These are phyloP conservation scores for Blechomonas ayalai DNA, from an alignment of 208 protist genomes.

Conservation along the genomic window DNA sequence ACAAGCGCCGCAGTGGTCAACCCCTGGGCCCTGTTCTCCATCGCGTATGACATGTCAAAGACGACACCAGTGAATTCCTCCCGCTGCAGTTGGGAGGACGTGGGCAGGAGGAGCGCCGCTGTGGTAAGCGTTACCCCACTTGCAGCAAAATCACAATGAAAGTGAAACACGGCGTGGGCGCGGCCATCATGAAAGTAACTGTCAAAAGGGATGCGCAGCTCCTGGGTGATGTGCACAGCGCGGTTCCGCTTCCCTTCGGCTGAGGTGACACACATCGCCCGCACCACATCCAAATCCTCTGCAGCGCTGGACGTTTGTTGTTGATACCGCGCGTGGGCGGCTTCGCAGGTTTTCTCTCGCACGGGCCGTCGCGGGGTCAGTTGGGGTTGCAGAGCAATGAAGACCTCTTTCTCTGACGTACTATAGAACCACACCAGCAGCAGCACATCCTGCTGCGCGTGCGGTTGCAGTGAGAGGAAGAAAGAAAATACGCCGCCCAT, in stretches of 20 bases:
- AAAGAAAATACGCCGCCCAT: slow-evolving; percentile 31
- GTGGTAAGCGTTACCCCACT: slow-evolving; percentile 19
- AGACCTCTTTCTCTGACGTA: slow-evolving; percentile 11
- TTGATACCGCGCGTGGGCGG: slow-evolving; percentile 11
- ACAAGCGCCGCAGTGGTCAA: slow-evolving; percentile 1
- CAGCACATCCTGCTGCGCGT: slow-evolving; percentile 21
- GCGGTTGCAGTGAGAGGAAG: slow-evolving; percentile 9
- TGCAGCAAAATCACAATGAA: slow-evolving; percentile 17
- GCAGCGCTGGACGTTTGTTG: background rate
- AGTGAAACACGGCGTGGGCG: slow-evolving; percentile 19
- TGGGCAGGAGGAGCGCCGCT: slow-evolving; percentile 19
- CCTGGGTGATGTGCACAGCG: background rate
- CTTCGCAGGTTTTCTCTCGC: slow-evolving; percentile 11
- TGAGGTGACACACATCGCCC: background rate
- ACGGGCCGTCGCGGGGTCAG: slow-evolving; percentile 14
- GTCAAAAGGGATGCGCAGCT: slow-evolving; percentile 6
- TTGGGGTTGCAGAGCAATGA: slow-evolving; percentile 26
- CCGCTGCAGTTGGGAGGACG: slow-evolving; percentile 33
- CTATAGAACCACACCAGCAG: slow-evolving; percentile 31
- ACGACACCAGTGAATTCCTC: slow-evolving; percentile 24
- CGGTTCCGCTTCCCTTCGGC: background rate
- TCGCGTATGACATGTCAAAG: slow-evolving; percentile 23
- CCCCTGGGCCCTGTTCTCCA: background rate
- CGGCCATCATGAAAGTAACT: slow-evolving; percentile 30
- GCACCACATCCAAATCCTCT: background rate